phyloP scores from a whole-genome alignment of 176 grass and related monocot genomes.

The Pontederia paniculata region DNA sequence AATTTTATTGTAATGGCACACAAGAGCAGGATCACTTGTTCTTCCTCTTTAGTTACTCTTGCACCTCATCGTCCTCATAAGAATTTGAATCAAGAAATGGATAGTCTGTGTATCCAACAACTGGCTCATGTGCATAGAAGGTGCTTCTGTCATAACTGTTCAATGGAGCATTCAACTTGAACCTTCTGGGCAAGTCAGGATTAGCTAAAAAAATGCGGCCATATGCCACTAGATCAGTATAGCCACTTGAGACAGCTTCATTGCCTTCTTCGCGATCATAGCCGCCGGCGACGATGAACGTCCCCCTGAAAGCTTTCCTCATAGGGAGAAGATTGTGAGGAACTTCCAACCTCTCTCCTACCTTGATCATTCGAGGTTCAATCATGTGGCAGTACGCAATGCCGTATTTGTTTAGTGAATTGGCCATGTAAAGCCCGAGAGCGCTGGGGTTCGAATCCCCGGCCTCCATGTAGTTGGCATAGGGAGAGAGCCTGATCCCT shows the following conservation, averaged over 20 bases:
- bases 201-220: constrained; percentile 32
- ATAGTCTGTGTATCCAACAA: constrained; percentile 34
- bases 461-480: constrained; percentile 16
- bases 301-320: constrained; percentile 30
- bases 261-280: constrained; percentile 37
- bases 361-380: constrained; percentile 20
- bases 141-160: constrained; percentile 31
- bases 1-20: too few relatives aligned
- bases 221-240: constrained; percentile 30
- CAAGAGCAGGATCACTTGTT: too few relatives aligned
- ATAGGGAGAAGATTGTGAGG: constrained; percentile 22
- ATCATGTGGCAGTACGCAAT: constrained; percentile 29
- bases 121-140: constrained; percentile 34
- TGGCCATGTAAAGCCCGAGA: constrained; percentile 18
- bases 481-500: constrained; percentile 27
- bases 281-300: constrained; percentile 26
- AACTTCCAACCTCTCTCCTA: constrained; percentile 12
- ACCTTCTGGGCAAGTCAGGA: constrained; percentile 20
- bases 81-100: constrained; percentile 12
- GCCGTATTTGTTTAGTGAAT: constrained; percentile 22
- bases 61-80: too few relatives aligned
- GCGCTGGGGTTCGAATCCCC: constrained; percentile 32
- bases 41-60: too few relatives aligned
- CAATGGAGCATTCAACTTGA: constrained; percentile 21
- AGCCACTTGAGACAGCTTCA: constrained; percentile 25